These are phyloP conservation scores for Dissophora ornata DNA, from an alignment of 192 early-diverging fungal species.

Conservation along the genomic window DNA sequence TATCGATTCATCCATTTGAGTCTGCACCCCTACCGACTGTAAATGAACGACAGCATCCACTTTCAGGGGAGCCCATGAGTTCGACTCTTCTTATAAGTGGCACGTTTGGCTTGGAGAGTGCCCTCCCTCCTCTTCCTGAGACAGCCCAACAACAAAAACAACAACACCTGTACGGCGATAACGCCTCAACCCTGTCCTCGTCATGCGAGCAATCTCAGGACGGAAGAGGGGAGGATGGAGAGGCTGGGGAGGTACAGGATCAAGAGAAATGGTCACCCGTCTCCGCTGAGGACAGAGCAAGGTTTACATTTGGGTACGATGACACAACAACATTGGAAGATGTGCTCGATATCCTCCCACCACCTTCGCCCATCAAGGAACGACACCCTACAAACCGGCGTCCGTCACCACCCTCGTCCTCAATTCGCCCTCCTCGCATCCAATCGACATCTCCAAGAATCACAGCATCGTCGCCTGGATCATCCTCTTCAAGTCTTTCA, in stretches of 20 bases:
- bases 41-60: not conserved
- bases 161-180: not conserved
- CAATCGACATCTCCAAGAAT: slow-evolving; percentile 1
- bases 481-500: slow-evolving; percentile 1
- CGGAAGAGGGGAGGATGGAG: not conserved
- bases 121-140: not conserved
- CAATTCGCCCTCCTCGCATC: slow-evolving; percentile 14
- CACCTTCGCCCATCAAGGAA: slow-evolving; percentile 5
- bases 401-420: slow-evolving; percentile 14
- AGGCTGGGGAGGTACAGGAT: not conserved
- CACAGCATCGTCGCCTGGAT: not conserved
- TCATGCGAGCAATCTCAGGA: too few species aligned
- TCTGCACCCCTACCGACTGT: slow-evolving; percentile 1
- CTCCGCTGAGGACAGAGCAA: slow-evolving; percentile 4
- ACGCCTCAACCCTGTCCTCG: too few species aligned
- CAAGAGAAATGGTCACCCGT: not conserved
- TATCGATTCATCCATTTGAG: not conserved
- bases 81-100: too few species aligned
- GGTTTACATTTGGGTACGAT: slow-evolving; percentile 39
- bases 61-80: too few species aligned
- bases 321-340: slow-evolving; percentile 2
- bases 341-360: not conserved
- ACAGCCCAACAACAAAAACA: slow-evolving; percentile 1
- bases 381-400: not conserved
- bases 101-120: too few species aligned